phyloP scores from a whole-genome alignment of 108 stramenopile genomes.

The Skeletonema menzelii region DNA sequence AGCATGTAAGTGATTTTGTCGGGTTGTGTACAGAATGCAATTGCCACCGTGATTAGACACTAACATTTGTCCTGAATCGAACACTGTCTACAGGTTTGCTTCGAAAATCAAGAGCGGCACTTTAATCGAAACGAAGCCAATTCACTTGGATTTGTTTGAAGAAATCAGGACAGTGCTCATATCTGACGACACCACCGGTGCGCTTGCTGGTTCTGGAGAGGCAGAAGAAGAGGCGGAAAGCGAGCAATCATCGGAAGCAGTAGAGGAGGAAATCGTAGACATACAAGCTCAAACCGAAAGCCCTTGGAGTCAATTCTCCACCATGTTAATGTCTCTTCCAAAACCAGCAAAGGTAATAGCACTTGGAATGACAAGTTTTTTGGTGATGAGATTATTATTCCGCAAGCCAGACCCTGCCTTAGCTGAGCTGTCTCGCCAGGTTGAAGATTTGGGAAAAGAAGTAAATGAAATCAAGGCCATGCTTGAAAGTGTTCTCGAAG shows the following conservation, averaged over 20 bases:
- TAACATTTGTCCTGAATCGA: not conserved
- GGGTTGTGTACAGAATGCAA: not conserved
- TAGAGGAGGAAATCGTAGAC: not conserved
- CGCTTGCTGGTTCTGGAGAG: slow-evolving; percentile 3
- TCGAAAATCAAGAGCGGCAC: slow-evolving; percentile 75
- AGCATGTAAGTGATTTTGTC: slow-evolving; percentile 48
- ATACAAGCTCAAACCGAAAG: not conserved
- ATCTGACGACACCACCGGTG: slow-evolving; percentile 2
- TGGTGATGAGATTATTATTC: slow-evolving; percentile 5
- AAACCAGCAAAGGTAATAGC: not conserved
- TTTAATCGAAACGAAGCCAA: slow-evolving; percentile 62
- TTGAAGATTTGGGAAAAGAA: slow-evolving; percentile 23
- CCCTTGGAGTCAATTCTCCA: not conserved
- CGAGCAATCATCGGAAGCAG: not conserved
- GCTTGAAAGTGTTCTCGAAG: slow-evolving; percentile 16
- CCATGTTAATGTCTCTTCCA: slow-evolving; percentile 3
- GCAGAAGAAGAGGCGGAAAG: slow-evolving; percentile 5
- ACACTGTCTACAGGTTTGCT: slow-evolving; percentile 42
- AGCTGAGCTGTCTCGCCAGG: slow-evolving; percentile 14
- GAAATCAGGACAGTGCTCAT: slow-evolving; percentile 45
- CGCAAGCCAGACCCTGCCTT: not conserved
- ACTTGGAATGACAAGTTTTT: slow-evolving; percentile 7
- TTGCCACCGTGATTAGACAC: not conserved
- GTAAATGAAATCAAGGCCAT: slow-evolving; percentile 21
- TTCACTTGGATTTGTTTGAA: slow-evolving; percentile 71